These are phyloP conservation scores for Podospora australis DNA, from an alignment of 495 filamentous ascomycete species.

Conservation along the genomic window DNA sequence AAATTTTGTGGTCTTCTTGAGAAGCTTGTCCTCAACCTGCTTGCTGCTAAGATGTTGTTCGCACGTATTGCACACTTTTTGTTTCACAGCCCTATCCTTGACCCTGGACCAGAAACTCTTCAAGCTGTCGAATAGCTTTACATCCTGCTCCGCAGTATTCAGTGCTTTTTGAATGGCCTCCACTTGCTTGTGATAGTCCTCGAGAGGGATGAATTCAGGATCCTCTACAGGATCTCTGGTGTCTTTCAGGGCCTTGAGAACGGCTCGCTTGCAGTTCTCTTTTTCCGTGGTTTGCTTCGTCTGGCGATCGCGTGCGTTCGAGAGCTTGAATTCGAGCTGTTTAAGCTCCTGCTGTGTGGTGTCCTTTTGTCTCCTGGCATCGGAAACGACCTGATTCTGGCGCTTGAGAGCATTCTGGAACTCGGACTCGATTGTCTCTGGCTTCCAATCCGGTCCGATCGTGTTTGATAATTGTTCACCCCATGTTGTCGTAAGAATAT, in stretches of 20 bases:
- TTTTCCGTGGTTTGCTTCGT: constrained; percentile 59
- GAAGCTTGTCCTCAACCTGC: constrained; percentile 50
- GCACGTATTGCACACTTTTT: constrained; percentile 68
- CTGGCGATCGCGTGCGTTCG: constrained; percentile 51
- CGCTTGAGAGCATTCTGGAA: constrained; percentile 61
- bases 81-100: constrained; percentile 48
- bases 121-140: constrained; percentile 54
- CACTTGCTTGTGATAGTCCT: constrained; percentile 37
- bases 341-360: constrained; percentile 63
- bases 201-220: constrained; percentile 24
- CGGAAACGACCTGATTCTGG: constrained; percentile 43
- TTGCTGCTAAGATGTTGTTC: constrained; percentile 53
- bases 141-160: constrained; percentile 54
- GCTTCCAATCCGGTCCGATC: constrained; percentile 59
- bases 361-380: constrained; percentile 64
- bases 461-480: constrained; percentile 57
- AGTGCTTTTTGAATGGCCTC: constrained; percentile 51
- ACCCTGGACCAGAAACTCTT: constrained; percentile 58
- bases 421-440: constrained; percentile 60
- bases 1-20: constrained; percentile 54
- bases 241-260: constrained; percentile 37
- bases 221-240: constrained; percentile 22
- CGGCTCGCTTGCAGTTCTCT: constrained; percentile 46
- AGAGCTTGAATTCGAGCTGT: constrained; percentile 72
- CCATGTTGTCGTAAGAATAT: constrained; percentile 71